Conservation (phyloP, 2,329 filamentous ascomycete genomes). For the Ambrosiella cleistominuta region DNA sequence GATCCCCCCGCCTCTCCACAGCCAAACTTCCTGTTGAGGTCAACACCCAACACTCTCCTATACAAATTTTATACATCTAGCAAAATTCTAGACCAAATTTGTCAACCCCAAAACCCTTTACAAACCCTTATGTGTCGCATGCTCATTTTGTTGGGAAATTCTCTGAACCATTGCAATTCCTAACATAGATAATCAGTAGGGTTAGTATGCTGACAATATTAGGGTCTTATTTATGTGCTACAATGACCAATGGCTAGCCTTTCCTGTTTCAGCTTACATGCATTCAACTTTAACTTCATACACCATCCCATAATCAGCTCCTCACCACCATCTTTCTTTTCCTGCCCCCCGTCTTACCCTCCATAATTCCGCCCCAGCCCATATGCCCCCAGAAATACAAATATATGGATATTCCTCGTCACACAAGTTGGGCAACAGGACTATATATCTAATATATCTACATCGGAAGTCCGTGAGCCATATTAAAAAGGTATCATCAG, state of each 20-base stretch:
- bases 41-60: background rate
- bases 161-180: background rate
- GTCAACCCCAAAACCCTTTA: background rate
- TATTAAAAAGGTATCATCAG: too few species aligned
- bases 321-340: background rate
- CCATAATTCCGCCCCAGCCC: too few species aligned
- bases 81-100: background rate
- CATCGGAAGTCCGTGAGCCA: too few species aligned
- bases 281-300: background rate
- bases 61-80: background rate
- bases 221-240: background rate
- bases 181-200: background rate
- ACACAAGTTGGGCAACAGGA: too few species aligned
- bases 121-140: background rate
- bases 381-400: too few species aligned
- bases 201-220: background rate
- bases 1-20: background rate
- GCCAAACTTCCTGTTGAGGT: background rate
- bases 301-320: background rate
- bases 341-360: too few species aligned
- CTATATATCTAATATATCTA: too few species aligned
- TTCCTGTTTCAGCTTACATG: too few species aligned
- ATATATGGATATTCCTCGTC: too few species aligned
- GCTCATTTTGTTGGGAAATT: background rate
- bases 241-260: too few species aligned